Conservation (phyloP, 2,329 filamentous ascomycete species). For the Fonsecaea multimorphosa region DNA sequence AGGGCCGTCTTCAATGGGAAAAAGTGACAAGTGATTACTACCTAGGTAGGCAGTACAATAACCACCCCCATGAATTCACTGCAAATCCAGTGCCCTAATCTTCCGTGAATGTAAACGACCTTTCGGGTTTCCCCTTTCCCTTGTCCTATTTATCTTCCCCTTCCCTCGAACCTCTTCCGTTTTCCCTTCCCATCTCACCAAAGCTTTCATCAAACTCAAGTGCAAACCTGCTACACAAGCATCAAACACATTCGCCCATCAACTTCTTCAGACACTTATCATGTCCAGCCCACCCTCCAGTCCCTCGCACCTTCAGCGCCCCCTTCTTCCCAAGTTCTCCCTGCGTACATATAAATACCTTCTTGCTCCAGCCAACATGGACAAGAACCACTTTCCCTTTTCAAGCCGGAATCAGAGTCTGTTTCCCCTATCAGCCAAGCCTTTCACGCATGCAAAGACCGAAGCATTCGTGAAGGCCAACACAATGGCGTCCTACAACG, state of each 20-base stretch:
- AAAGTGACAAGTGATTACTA: background rate
- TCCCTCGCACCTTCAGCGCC: background rate
- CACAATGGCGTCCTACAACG: background rate
- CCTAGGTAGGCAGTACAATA: no score
- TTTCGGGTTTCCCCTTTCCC: background rate
- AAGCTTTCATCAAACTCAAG: no score
- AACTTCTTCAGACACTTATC: no score
- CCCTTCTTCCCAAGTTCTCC: background rate
- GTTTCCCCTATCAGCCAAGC: background rate
- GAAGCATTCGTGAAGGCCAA: slow-evolving; percentile 11
- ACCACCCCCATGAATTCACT: no score
- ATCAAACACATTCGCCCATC: no score
- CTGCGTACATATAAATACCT: background rate
- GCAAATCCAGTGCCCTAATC: background rate
- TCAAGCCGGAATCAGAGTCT: background rate
- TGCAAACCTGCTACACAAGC: no score
- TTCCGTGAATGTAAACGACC: background rate
- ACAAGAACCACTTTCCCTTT: no score
- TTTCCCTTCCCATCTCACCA: no score
- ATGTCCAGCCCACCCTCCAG: no score
- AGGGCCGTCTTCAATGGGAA: background rate
- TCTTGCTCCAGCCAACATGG: background rate
- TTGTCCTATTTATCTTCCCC: background rate
- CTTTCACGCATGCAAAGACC: slow-evolving; percentile 10
- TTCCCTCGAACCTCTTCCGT: background rate